Base-by-base conservation (phyloP, 345 rosid species). In the Cochlearia excelsa region DNA sequence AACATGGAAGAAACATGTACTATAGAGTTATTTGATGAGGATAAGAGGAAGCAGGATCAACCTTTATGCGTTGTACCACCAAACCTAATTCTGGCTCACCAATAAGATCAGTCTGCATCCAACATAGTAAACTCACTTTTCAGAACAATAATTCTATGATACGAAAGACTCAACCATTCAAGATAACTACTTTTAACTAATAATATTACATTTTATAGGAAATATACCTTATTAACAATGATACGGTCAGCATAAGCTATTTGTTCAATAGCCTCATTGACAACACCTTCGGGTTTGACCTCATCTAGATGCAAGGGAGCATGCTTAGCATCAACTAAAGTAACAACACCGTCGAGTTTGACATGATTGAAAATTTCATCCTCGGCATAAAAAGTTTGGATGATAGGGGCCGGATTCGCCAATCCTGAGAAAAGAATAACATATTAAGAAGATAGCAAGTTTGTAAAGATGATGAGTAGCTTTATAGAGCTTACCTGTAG, bases 341-440 rank as follows among this genome's bases (percentile, higher is more conserved):
- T 93, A 44, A 93, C 91, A 57, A 89, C 97, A 10, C 95, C 95
- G 44, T 89, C 99, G 78, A 93, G 72, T 75, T 93, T 93, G 27
- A 93, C 99, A 72, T 85, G 90, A 71, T 73, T 83, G 74, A 84
- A 93, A 72, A 93, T 55, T 29, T 57, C 71, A 57, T 89, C 97
- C 74, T 93, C 99, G 0, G 97, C 85, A 77, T 93, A 93, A 83
- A 93, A 89, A 6, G 95, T 93, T 74, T 89, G 97, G 79, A 93
- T 93, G 55, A 93, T 85, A 23, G 97, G 99, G n/a, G 99, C 88
- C 8, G 92, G 99, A 61, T 87, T 93, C 40, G 99, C 99, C 81
- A 93, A 73, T 58, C 99, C 97, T 89, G 70, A 45, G 59, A 68
- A 54, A 40, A 53, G 26, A 27, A 63, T 8, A 3, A 61, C 9